Base-by-base conservation (phyloP, 2,329 filamentous ascomycete genomes). In the Penicillium sp. region DNA sequence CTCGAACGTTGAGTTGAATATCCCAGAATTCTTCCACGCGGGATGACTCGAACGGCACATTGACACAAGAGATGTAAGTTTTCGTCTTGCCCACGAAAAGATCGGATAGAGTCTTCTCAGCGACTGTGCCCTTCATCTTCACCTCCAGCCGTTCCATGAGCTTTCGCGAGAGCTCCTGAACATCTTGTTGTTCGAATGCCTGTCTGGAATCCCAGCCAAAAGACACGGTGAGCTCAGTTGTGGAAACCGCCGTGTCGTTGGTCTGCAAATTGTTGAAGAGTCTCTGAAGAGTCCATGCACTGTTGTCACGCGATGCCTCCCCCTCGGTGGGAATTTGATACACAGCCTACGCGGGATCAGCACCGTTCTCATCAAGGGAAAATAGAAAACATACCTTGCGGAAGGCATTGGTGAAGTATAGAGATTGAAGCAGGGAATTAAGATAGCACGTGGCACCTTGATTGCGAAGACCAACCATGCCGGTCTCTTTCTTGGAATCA, bases 11-110 rank as follows among this genome's bases (percentile, higher is more conserved):
- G 62, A 99, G 83, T 70, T 99, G 94, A 54, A 99, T 90, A 69
- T 99, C 94, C 94, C 94, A 99, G 71, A 96, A 99, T 63, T 99
- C 95, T 72, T 99, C 94, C 60, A 94, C 84, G 55, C 92, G 84
- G 56, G 92, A 96, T 20, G 91, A 96, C 76, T 97, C 92, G 76
- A 96, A 99, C 65, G 95, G 87, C 56, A 99, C 95, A 70, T 99
- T 94, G 70, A 99, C 96, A 76, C 95, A 99, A 20, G 90, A 95
- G 59, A 99, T 95, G 72, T 97, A 99, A 0, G 94, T 99, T 77
- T 97, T 97, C 72, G 95, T 92, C 74, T 97, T 97, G 51, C 94
- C 95, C 52, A 94, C 92, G 66, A 99, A 97, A 77, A 99, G 88
- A 56, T 89, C 85, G 1, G 92, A 86, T 8, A 99, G 79, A 2